Evolutionary conservation across 352 stramenopile genomes (phyloP), one percentile per base, ranked within the genome.

Genomic region (Phytophthora constricta): DNA sequence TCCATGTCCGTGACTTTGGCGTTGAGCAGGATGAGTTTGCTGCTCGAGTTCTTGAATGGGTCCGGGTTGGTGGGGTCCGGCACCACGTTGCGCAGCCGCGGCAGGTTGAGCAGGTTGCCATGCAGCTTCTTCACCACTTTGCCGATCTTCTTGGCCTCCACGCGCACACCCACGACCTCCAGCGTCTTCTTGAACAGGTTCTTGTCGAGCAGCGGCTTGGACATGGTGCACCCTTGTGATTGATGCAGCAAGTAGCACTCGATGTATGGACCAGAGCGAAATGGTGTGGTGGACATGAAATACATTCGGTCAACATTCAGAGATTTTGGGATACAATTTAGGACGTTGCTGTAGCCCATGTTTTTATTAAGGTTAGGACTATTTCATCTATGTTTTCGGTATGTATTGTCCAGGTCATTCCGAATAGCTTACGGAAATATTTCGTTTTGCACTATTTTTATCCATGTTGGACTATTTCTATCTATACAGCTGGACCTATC

Each of bases 131-230:
- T 87, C 17, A 94, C 80, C 31, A 94, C 78, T 17, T 73, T 60
- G 0, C 86, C 83, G 68, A 94, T 92, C 61, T 94, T 91, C 73
- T 94, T 92, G 62, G 82, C 82, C 61, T 91, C 84, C 19, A 91
- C 84, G 61, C 84, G 80, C 61, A 94, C 80, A 34, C 84, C 86
- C 3, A 94, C 62, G 50, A 94, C 79, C 58, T 82, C 48, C 39
- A 94, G 69, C 31, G 86, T 92, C 77, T 83, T 84, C 56, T 79
- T 76, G 65, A 94, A 94, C 22, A 91, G 63, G 16, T 42, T 77
- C 70, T 86, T 89, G 69, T 94, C 86, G 42, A 94, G 70, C 60
- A 84, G 26, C 39, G 76, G 56, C 64, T 46, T 67, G 23, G 63
- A 65, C 57, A 73, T 76, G 42, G 23, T 68, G 57, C 5, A 25